Percentiles rank a stretch among this genome's conserved stretches.
These are phyloP conservation scores for Phaeophleospora eucalypticola DNA, from an alignment of 2,329 filamentous ascomycete species.

Conservation along the genomic window DNA sequence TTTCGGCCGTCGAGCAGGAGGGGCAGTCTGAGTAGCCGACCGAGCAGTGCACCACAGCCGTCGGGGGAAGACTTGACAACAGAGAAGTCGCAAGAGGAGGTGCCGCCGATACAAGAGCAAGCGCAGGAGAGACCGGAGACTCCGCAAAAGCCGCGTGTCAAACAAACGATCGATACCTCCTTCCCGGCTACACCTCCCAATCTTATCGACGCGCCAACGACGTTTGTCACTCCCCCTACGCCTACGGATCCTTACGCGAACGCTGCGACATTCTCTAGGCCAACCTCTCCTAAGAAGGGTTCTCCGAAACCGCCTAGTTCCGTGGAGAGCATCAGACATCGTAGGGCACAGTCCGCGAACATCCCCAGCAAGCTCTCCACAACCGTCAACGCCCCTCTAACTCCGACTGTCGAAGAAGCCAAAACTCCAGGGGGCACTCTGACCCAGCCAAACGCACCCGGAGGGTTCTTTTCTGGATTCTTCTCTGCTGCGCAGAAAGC, in stretches of 20 bases:
- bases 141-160: conserved; percentile 14
- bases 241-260: conserved; percentile 45
- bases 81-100: conserved; percentile 3
- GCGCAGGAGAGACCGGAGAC: conserved; percentile 23
- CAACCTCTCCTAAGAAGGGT: conserved; percentile 43
- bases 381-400: conserved; percentile 66
- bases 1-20: conserved; percentile 39
- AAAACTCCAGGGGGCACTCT: conserved; percentile 55
- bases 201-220: conserved; percentile 46
- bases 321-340: conserved; percentile 31
- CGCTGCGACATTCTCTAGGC: conserved; percentile 18
- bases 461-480: conserved; percentile 87
- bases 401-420: conserved; percentile 70
- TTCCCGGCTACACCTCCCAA: conserved; percentile 39
- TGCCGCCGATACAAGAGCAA: not conserved
- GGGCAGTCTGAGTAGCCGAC: conserved; percentile 27
- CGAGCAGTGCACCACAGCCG: conserved; percentile 34
- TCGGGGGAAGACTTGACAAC: conserved; percentile 2
- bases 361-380: conserved; percentile 82
- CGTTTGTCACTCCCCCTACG: conserved; percentile 61
- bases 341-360: conserved; percentile 30
- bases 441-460: conserved; percentile 36
- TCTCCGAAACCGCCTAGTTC: conserved; percentile 24
- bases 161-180: conserved; percentile 34
- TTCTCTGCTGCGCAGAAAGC: conserved; percentile 92